Base-by-base conservation (phyloP, 1,139 yeast genomes). In the Blastobotrys elegans region DNA sequence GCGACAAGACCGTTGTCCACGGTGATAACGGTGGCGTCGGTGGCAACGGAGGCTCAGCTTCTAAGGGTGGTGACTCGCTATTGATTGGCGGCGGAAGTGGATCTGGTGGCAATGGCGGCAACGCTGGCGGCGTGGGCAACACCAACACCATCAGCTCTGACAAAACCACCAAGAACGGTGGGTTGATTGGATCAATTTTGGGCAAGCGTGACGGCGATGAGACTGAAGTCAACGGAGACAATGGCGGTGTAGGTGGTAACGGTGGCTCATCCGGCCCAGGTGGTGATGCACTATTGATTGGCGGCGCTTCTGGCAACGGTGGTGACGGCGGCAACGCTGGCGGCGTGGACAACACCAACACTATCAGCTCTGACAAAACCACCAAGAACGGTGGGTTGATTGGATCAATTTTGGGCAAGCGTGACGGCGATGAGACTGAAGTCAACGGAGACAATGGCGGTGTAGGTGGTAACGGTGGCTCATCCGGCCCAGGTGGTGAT, bases 91-190 rank as follows among this genome's bases (percentile, higher is more conserved):
- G n/a, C n/a, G n/a, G n/a, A n/a, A n/a, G n/a, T n/a, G n/a, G n/a
- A n/a, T n/a, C n/a, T n/a, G n/a, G n/a, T n/a, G n/a, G n/a, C n/a
- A n/a, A 34, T 13, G 38, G 38, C 11, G 38, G 38, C 17, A 34
- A 35, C 39, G 39, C 39, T n/a, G 39, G 39, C 26, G 39, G 39
- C 20, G 39, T 35, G 16, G 26, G 8, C 3, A 35, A 35, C n/a
- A 32, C 36, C 36, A 32, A 32, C 21, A 21, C n/a, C 16, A n/a
- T 8, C 34, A n/a, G n/a, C n/a, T n/a, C n/a, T n/a, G n/a, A n/a
- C n/a, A 4, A 34, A 34, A 21, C n/a, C 13, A 17, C n/a, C 18
- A n/a, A n/a, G n/a, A 14, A 31, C 17, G 7, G 14, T 31, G 34
- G 34, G 7, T 34, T 34, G 24, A 17, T 34, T 7, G 38, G 21